Conservation (phyloP, 306 rosid species). For the Pterocarpus macrocarpus region DNA sequence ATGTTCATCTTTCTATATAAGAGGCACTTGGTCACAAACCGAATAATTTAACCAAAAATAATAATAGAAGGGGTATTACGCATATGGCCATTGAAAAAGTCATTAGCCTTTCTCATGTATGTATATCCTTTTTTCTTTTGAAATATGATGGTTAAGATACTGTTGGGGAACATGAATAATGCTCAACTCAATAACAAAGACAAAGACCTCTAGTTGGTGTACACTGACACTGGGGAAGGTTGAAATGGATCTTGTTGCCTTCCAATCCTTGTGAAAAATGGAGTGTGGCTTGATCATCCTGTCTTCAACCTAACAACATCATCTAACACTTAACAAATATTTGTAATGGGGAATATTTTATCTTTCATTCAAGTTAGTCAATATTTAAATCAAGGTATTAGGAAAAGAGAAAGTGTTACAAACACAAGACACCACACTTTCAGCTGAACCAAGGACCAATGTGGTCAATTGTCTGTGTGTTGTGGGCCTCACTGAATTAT, state of each 20-base stretch:
- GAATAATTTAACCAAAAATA: not conserved
- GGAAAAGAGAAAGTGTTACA: conserved; percentile 16
- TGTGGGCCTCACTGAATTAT: conserved; percentile 62
- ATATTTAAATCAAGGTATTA: conserved; percentile 29
- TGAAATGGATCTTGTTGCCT: conserved; percentile 43
- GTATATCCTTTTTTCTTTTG: not conserved
- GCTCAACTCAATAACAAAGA: conserved; percentile 29
- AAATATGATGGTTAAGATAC: conserved; percentile 13
- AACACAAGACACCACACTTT: conserved; percentile 38
- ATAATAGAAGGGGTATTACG: not conserved
- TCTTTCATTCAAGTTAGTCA: conserved; percentile 28
- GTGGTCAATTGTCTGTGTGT: conserved; percentile 57
- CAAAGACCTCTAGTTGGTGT: conserved; percentile 48
- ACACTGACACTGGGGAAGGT: conserved; percentile 30
- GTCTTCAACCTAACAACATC: conserved; percentile 73
- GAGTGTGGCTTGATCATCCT: conserved; percentile 49
- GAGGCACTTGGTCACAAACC: not conserved
- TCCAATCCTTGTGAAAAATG: conserved; percentile 32
- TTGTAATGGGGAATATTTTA: not conserved
- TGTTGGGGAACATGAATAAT: conserved; percentile 45
- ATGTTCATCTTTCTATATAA: too few relatives aligned
- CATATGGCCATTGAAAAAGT: not conserved
- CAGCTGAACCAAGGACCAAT: conserved; percentile 6
- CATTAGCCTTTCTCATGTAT: not conserved
- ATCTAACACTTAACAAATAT: not conserved